Conservation (phyloP, 2,329 filamentous ascomycete species). For the Teratosphaeria nubilosa region DNA sequence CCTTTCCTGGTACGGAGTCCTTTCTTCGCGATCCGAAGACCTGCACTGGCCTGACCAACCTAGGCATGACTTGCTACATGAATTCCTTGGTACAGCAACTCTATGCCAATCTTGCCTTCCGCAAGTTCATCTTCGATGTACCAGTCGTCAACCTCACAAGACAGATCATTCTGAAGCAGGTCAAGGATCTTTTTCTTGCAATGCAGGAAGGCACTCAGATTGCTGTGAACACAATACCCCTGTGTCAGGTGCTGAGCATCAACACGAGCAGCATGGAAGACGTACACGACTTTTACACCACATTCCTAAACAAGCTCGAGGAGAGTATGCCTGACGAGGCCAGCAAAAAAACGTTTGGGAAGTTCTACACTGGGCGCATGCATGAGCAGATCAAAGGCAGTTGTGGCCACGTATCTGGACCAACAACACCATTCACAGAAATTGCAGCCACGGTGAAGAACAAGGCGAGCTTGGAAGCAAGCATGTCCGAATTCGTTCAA, state of each 20-base stretch:
- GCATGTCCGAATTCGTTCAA: constrained; percentile 87
- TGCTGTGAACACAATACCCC: constrained; percentile 59
- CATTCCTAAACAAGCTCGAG: constrained; percentile 87
- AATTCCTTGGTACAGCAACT: constrained; percentile 91
- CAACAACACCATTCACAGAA: constrained; percentile 81
- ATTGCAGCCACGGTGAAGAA: constrained; percentile 96
- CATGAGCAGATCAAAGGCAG: constrained; percentile 94
- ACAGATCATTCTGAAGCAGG: constrained; percentile 63
- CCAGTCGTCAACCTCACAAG: constrained; percentile 43
- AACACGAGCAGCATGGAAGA: constrained; percentile 93
- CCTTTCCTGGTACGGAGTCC: constrained; percentile 27
- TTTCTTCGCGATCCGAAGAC: constrained; percentile 28
- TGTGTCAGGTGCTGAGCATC: constrained; percentile 69
- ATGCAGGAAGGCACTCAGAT: constrained; percentile 76
- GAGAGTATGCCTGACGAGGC: constrained; percentile 58
- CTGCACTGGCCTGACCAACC: constrained; percentile 61
- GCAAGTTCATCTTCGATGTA: constrained; percentile 62
- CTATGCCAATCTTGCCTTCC: constrained; percentile 88
- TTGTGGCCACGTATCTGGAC: constrained; percentile 85
- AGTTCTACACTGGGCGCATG: constrained; percentile 82
- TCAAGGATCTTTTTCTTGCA: constrained; percentile 69
- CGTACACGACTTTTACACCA: constrained; percentile 93
- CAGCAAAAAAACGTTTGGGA: constrained; percentile 64
- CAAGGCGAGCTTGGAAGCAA: constrained; percentile 73
- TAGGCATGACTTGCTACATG: constrained; percentile 94